Percentiles rank a stretch among this genome's conserved stretches.
Evolutionary conservation across 148 eudicot genomes (phyloP).

Genomic region (Oxyria digyna): DNA sequence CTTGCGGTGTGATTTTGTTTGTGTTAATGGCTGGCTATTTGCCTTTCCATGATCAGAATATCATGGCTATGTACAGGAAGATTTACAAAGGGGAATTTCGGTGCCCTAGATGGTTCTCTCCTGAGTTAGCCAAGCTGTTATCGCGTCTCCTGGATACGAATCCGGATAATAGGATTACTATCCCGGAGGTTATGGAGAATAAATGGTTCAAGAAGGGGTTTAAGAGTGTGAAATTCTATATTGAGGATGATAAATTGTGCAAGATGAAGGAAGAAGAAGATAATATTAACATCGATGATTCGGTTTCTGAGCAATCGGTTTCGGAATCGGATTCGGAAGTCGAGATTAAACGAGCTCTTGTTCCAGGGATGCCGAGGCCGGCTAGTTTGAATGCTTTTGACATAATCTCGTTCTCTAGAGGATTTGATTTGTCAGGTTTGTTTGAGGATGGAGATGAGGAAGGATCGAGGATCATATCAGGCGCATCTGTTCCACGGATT

Average conservation of each 20-base stretch:
- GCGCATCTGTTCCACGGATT: slow-evolving; percentile 53
- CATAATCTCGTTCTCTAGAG: slow-evolving; percentile 58
- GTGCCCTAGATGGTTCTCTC: slow-evolving; percentile 62
- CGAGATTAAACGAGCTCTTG: slow-evolving; percentile 22
- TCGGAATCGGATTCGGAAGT: slow-evolving; percentile 45
- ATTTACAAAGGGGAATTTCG: slow-evolving; percentile 49
- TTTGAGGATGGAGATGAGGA: slow-evolving; percentile 57
- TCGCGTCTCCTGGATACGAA: slow-evolving; percentile 45
- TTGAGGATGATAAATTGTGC: slow-evolving; percentile 61
- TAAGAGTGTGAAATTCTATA: slow-evolving; percentile 33
- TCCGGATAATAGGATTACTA: slow-evolving; percentile 36
- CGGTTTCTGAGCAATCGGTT: slow-evolving; percentile 22
- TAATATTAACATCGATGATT: slow-evolving; percentile 16
- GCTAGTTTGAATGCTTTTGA: slow-evolving; percentile 76
- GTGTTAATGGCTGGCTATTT: slow-evolving; percentile 54
- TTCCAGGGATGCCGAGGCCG: slow-evolving; percentile 48
- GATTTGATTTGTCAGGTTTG: slow-evolving; percentile 65
- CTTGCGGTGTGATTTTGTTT: slow-evolving; percentile 64
- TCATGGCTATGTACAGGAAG: slow-evolving; percentile 62
- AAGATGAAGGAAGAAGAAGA: slow-evolving; percentile 17
- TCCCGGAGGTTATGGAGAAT: slow-evolving; percentile 37
- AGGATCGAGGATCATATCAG: slow-evolving; percentile 43
- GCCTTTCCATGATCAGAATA: slow-evolving; percentile 57
- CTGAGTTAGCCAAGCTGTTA: slow-evolving; percentile 39
- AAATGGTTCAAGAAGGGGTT: slow-evolving; percentile 37